Evolutionary conservation across 495 filamentous ascomycete species (phyloP).

Genomic region (Lepidopterella palustris): DNA sequence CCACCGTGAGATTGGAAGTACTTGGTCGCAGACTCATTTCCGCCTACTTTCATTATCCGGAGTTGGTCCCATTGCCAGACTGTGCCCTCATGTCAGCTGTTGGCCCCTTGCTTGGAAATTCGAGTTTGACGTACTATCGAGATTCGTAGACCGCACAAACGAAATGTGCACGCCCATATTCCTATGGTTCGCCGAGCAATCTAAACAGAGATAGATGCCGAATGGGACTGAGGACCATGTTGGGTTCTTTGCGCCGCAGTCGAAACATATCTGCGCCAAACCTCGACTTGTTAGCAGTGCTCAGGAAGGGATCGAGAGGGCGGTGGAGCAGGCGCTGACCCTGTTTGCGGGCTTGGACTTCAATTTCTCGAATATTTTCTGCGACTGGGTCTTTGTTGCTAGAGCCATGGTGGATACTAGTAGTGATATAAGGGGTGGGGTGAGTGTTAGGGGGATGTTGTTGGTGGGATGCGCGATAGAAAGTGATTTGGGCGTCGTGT

Average conservation of each 20-base stretch:
- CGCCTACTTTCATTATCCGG: constrained; percentile 95
- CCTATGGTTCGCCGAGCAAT: constrained; percentile 63
- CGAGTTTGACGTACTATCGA: constrained; percentile 78
- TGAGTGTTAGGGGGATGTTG: constrained; percentile 15
- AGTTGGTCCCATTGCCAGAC: constrained; percentile 99
- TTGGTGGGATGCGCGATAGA: not conserved
- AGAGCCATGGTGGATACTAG: constrained; percentile 54
- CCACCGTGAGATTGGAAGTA: constrained; percentile 96
- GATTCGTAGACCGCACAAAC: constrained; percentile 95
- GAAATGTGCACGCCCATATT: constrained; percentile 62
- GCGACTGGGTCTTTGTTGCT: constrained; percentile 89
- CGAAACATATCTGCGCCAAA: constrained; percentile 68
- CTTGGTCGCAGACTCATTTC: constrained; percentile 96
- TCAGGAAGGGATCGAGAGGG: constrained; percentile 7
- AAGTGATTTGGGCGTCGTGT: not conserved
- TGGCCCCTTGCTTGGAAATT: not conserved
- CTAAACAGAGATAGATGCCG: constrained; percentile 95
- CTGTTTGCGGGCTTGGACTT: constrained; percentile 91
- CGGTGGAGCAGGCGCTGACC: constrained; percentile 48
- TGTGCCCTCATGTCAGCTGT: constrained; percentile 38
- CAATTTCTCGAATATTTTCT: constrained; percentile 97
- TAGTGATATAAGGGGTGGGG: constrained; percentile 3
- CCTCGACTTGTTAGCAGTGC: not conserved
- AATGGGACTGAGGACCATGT: constrained; percentile 98
- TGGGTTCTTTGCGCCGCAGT: constrained; percentile 93